Base-by-base conservation (phyloP, 2,329 filamentous ascomycete species). In the Ophioceras dolichostomum region DNA sequence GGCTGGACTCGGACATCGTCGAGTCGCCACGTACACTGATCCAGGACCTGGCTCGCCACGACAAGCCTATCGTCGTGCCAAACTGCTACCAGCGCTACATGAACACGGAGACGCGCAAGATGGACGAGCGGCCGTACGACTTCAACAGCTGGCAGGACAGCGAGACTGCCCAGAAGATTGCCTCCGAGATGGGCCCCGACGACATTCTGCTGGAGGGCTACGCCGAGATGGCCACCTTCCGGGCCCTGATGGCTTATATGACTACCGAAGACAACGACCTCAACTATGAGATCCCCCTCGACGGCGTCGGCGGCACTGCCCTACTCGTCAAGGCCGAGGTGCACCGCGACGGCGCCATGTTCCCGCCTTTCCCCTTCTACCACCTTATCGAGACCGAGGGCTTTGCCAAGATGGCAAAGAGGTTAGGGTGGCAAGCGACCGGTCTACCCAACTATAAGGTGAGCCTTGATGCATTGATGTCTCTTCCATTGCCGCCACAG, bases 391-490 rank as follows among this genome's bases (percentile, higher is more conserved):
- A 98, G 67, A 96, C 91, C 0, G 91, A 98, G 54, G 91, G 91
- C 0, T 98, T 98, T 53, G 88, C 91, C 14, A 94, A 89, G 63
- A 98, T 98, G 91, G 88, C 88, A 10, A 81, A 76, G 56, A 70
- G 91, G 46, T 59, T 98, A 52, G 87, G 87, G 34, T 95, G 87
- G 79, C 70, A 80, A 43, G 74, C 83, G 41, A 86, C 72, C 48
- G 91, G 91, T n/a, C 64, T 96, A 52, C 91, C 91, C 30, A 94
- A 96, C 63, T 98, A 98, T 64, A 88, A 89, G 70, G 91, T 95
- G 62, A 56, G 75, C 44, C 47, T 34, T 4, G 8, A 30, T 24
- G 22, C 10, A 8, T 30, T n/a, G 14, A 14, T 8, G 16, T 19
- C 10, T 12, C 22, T 34, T 32, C 14, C 35, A n/a, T 22, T 34